A percentile compares a stretch with the other conserved stretches of the same genome.
Conservation (phyloP, 176 grass and related monocot species). For the Bothriochloa decipiens region DNA sequence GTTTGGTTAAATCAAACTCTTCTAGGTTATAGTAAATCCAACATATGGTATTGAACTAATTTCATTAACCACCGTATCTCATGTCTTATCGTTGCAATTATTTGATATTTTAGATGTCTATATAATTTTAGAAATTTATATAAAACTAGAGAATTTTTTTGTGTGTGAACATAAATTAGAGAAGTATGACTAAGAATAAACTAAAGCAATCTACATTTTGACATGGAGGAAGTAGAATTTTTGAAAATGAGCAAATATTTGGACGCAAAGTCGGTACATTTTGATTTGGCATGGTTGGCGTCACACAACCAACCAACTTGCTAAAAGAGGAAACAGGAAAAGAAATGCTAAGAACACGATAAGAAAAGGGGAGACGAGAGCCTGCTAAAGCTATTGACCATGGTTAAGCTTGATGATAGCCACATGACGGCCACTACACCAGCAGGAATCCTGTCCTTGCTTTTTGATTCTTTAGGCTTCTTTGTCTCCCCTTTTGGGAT, state of each 20-base stretch:
- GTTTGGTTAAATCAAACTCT: too few species aligned
- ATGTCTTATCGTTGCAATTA: too few species aligned
- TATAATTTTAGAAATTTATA: too few species aligned
- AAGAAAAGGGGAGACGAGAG: not conserved
- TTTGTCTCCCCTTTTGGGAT: slow-evolving; percentile 41
- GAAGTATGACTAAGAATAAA: too few species aligned
- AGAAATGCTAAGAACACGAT: slow-evolving; percentile 19
- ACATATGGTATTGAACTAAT: too few species aligned
- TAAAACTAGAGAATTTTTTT: too few species aligned
- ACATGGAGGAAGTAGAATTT: too few species aligned
- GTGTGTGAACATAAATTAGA: too few species aligned
- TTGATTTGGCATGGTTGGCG: slow-evolving; percentile 29
- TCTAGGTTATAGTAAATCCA: too few species aligned
- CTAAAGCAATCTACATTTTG: too few species aligned
- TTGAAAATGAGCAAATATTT: not conserved
- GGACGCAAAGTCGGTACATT: not conserved
- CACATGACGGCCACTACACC: slow-evolving; percentile 64
- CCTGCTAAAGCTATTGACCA: slow-evolving; percentile 50
- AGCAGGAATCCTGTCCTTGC: slow-evolving; percentile 28
- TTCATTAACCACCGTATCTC: too few species aligned
- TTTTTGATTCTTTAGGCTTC: slow-evolving; percentile 38
- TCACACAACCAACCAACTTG: slow-evolving; percentile 5
- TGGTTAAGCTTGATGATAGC: slow-evolving; percentile 39
- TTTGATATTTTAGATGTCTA: too few species aligned
- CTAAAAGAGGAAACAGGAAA: slow-evolving; percentile 42